Base-by-base conservation (phyloP, 352 stramenopile genomes). In the Elongisporangium anandrum region DNA sequence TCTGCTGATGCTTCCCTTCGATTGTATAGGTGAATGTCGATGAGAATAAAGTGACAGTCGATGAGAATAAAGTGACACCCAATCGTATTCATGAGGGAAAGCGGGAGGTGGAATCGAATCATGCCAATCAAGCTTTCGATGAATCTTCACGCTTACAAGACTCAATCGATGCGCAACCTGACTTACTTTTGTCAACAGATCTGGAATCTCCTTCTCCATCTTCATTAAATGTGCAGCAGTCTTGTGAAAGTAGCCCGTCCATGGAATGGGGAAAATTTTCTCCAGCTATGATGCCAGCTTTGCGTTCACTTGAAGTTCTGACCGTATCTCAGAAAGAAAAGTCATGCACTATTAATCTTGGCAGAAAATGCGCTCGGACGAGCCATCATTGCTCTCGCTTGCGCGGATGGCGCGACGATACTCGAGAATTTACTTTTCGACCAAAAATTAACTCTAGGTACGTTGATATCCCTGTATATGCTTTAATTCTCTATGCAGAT, bases 381-480 rank as follows among this genome's bases (percentile, higher is more conserved):
- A 23, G 16, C 22, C 9, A 38, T 26, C 10, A 55, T 1, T 24
- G 47, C 38, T 50, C 65, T 38, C 61, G 57, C 38, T 61, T 72
- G 34, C 56, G 52, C 17, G 53, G 68, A 22, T 62, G 57, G 7
- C 57, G 71, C 4, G 65, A 64, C 52, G 65, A 66, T 7, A 65
- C 75, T 4, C 61, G 47, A 3, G 73, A 85, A 22, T 63, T 81
- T 12, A 81, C 75, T 4, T 88, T 85, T 45, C 68, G 67, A 8
- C 75, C 78, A 12, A 84, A 69, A 56, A 85, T 88, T 60, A 88
- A 88, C 69, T 64, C 20, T 2, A 17, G 56, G 7, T 79, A 68
- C 34, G 57, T 26, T 57, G 9, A 2, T 41, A 41, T 41, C 29
- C 29, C 9, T 52, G 13, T 15, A 49, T 1, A 22, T n/a, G 20